Evolutionary conservation across 2,329 filamentous ascomycete species (phyloP), one percentile per base, ranked within the genome.

Genomic region (Cladosporium velox): DNA sequence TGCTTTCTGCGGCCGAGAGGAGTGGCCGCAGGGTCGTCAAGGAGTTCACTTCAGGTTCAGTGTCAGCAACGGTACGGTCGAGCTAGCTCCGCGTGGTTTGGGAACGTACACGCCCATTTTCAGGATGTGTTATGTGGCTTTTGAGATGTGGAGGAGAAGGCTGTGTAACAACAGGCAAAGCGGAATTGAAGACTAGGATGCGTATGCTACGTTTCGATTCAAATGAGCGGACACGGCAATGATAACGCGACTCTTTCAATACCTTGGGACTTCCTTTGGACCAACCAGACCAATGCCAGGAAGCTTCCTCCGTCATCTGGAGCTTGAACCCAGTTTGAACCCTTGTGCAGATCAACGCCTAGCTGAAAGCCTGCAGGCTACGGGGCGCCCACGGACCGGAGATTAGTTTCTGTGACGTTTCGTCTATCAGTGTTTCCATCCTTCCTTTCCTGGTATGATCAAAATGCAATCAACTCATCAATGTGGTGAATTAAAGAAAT

Each of bases 1-100:
- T 65, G 61, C 47, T 65, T 55, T 60, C 68, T 59, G 35, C 63
- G 49, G 21, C 67, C 57, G 44, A 62, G 62, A 52, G 41, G 62
- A 14, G 49, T 68, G 49, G 34, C 35, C 34, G 67, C 67, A 15
- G 63, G 62, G 49, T 65, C 65, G 15, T 67, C 64, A 30, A 64
- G 58, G 21, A 66, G 47, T 59, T 26, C 54, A 51, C 63, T 65
- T 47, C n/a, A 12, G 51, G 28, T 30, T 32, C 21, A n/a, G 32
- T 57, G 61, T 38, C 21, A 55, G 52, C 52, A 12, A 12, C 2
- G 28, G 14, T 30, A 21, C 11, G 3, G n/a, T n/a, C 18, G n/a
- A 55, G 18, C 15, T 55, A 32, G 28, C 34, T 35, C 10, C 44
- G 7, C 18, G 10, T 21, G 18, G 26, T 14, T 49, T 5, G 28